These are phyloP conservation scores for Echium plantagineum DNA, from an alignment of 257 asterid species.

Conservation along the genomic window DNA sequence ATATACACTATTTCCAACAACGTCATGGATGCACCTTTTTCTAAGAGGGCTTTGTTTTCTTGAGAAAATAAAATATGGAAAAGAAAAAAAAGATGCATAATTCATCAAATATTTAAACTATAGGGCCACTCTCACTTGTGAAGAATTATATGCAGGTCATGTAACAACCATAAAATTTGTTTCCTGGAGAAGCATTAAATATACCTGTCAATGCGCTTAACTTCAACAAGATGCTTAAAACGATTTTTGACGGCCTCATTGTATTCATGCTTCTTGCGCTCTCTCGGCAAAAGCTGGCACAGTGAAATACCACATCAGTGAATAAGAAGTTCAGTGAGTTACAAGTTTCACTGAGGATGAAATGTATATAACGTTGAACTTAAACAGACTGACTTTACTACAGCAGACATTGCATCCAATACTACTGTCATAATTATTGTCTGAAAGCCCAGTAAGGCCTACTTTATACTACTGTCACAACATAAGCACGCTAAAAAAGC, in stretches of 20 bases:
- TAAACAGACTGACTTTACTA: neutral
- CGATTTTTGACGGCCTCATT: conserved; percentile 77
- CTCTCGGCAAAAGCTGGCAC: conserved; percentile 82
- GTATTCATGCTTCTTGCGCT: conserved; percentile 73
- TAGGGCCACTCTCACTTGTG: no score
- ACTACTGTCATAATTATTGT: neutral
- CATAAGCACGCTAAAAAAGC: no score
- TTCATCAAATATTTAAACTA: no score
- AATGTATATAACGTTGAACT: neutral
- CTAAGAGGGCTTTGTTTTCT: no score
- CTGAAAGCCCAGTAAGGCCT: no score
- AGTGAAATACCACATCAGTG: conserved; percentile 11
- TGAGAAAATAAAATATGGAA: no score
- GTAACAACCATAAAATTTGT: no score
- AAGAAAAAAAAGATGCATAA: no score
- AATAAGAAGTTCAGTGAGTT: conserved; percentile 1
- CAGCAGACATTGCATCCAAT: neutral
- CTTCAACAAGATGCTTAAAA: conserved; percentile 83
- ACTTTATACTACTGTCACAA: no score
- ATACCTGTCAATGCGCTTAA: conserved; percentile 88
- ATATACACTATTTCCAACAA: no score
- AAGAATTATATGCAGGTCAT: no score
- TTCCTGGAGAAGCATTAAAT: neutral
- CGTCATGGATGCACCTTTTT: no score
- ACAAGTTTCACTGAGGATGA: neutral